Base-by-base conservation (phyloP, 495 filamentous ascomycete species). In the Penicillium silybi region DNA sequence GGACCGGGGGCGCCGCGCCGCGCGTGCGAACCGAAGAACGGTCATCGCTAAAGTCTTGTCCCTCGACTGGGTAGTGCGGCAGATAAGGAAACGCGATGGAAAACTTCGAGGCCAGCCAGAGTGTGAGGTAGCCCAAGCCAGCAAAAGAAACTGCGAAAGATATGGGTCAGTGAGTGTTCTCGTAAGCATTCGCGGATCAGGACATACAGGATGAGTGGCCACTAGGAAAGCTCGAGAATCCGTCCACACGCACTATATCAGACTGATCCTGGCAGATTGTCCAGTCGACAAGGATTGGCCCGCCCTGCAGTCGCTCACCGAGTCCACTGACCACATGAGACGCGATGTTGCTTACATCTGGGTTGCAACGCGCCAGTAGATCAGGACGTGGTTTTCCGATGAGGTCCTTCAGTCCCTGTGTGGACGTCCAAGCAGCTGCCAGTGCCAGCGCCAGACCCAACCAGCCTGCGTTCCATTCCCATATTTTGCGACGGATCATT, bases 401-500 rank as follows among this genome's bases (percentile, higher is more conserved):
- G 1, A 88, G 51, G 38, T 80, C 77, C 67, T 89, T 89, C 61
- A 84, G 58, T 1, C 80, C 82, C 48, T 85, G 66, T 0, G 84
- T 85, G 27, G 86, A 64, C 57, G 83, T 73, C 58, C 79, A 84
- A 0, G 74, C 71, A 7, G 72, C 66, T 0, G 83, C 84, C 4
- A 81, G 59, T 0, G 77, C 69, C 11, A 88, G 56, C 0, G 54
- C 84, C 4, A 89, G 66, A 0, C 85, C 85, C 62, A 87, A 70
- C 79, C 81, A 82, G 13, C 79, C 84, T 2, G 73, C 78, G 54
- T 86, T 83, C 75, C 77, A 82, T 57, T 85, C 84, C 80, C 85
- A 88, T 74, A 54, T 48, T 38, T 59, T 64, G 48, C 56, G 58
- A 37, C 47, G 56, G 16, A 61, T 44, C 4, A 72, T 51, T 23